phyloP scores from a whole-genome alignment of 1,284 basidiomycete species.

The Lentinus polychrous region DNA sequence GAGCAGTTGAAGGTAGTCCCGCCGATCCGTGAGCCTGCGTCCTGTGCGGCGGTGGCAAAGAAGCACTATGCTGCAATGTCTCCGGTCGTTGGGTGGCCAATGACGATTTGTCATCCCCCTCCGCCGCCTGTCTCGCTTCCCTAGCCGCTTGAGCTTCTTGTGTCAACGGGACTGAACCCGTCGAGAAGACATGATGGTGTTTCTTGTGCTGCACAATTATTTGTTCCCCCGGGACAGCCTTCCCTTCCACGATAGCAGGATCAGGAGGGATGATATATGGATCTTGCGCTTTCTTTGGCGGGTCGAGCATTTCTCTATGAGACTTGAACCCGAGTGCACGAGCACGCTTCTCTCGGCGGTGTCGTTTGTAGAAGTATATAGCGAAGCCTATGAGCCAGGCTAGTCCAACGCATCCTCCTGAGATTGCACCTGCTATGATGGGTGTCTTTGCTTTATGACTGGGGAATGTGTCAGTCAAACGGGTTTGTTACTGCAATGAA shows the following conservation, averaged over 20 bases:
- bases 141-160: no score
- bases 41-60: not conserved
- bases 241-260: conserved; percentile 51
- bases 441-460: conserved; percentile 56
- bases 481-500: not conserved
- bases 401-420: conserved; percentile 43
- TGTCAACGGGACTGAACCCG: no score
- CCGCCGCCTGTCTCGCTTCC: not conserved
- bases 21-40: no score
- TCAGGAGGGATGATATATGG: conserved; percentile 57
- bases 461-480: not conserved
- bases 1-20: no score
- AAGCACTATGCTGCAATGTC: not conserved
- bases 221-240: conserved; percentile 37
- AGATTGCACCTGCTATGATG: conserved; percentile 55
- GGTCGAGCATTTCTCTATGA: conserved; percentile 26
- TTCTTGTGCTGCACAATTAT: conserved; percentile 18
- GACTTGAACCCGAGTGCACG: conserved; percentile 22
- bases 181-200: not conserved
- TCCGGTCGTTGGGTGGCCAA: conserved; percentile 8
- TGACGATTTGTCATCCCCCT: conserved; percentile 29
- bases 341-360: conserved; percentile 22
- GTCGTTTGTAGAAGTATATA: conserved; percentile 29
- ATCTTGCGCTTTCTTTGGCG: conserved; percentile 23
- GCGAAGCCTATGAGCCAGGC: conserved; percentile 39